These are phyloP conservation scores for Metschnikowia drakensbergensis DNA, from an alignment of 805 yeast species.

Conservation along the genomic window DNA sequence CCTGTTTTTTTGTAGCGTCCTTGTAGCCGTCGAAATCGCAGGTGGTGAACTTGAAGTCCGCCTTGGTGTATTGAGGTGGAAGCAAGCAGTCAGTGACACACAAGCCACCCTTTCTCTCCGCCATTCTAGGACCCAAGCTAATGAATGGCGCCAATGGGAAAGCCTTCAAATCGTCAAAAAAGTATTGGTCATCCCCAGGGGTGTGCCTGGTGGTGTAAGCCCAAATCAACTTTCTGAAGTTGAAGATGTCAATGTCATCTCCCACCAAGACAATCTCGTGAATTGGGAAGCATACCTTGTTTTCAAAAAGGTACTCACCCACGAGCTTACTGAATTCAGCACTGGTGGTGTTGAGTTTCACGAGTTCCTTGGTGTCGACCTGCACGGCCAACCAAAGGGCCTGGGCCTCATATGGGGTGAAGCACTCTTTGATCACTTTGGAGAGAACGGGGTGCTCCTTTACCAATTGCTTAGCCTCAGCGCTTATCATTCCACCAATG, in stretches of 20 bases:
- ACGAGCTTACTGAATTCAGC: constrained; percentile 17
- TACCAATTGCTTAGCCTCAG: constrained; percentile 14
- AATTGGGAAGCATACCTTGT: constrained; percentile 17
- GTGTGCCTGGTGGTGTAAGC: constrained; percentile 26
- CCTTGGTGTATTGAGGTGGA: constrained; percentile 12
- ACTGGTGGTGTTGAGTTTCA: constrained; percentile 16
- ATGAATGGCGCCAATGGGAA: constrained; percentile 25
- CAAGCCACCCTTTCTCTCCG: constrained; percentile 20
- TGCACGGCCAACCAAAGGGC: constrained; percentile 22
- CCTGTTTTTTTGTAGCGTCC: not conserved
- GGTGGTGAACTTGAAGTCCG: constrained; percentile 16
- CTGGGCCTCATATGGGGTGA: constrained; percentile 25
- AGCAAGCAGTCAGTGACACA: constrained; percentile 23
- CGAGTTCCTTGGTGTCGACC: constrained; percentile 19
- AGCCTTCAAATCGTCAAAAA: constrained; percentile 16
- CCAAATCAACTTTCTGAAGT: constrained; percentile 24
- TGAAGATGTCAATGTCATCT: constrained; percentile 25
- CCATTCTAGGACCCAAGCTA: constrained; percentile 13
- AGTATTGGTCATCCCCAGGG: constrained; percentile 20
- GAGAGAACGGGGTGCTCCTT: constrained; percentile 13
- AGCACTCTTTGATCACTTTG: constrained; percentile 17
- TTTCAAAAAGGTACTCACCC: constrained; percentile 17
- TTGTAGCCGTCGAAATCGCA: constrained; percentile 16
- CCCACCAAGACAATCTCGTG: constrained; percentile 25
- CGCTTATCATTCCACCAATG: constrained; percentile 22